Conservation (phyloP, 2,329 filamentous ascomycete genomes). For the Monosporascus sp. region DNA sequence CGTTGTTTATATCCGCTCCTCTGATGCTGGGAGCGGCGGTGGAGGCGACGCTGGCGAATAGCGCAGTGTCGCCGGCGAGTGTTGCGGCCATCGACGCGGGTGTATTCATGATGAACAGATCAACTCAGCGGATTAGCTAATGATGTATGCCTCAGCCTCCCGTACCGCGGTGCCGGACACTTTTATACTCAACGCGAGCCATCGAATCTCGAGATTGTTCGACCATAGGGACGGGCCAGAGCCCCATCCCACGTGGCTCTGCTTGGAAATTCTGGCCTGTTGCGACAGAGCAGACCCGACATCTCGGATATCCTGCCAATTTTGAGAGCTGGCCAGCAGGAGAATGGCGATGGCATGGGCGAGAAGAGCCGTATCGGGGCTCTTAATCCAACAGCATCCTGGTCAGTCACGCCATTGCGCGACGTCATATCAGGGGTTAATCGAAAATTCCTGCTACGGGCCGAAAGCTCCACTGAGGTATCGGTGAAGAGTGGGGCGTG, state of each 20-base stretch:
- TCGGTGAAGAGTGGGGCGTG: not conserved
- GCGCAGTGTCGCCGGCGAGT: conserved; percentile 1
- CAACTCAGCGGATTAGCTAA: not conserved
- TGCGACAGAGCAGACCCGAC: too few relatives aligned
- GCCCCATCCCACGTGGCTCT: too few relatives aligned
- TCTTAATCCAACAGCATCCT: not conserved
- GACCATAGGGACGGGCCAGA: too few relatives aligned
- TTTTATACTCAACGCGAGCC: too few relatives aligned
- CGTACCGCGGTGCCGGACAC: not conserved
- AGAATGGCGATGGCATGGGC: not conserved
- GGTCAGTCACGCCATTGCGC: not conserved
- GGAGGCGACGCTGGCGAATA: not conserved
- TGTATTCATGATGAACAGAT: not conserved
- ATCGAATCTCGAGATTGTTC: too few relatives aligned
- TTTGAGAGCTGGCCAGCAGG: too few relatives aligned
- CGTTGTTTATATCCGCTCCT: not conserved
- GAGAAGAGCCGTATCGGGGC: not conserved
- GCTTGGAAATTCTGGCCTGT: too few relatives aligned
- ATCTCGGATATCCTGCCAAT: too few relatives aligned
- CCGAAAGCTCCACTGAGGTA: not conserved
- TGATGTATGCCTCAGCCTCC: too few relatives aligned
- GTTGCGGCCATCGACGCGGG: conserved; percentile 1
- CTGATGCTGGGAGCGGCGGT: not conserved
- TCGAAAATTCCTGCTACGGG: not conserved
- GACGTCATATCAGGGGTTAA: not conserved